Percentiles rank a stretch among this genome's conserved stretches.
phyloP scores from a whole-genome alignment of 2,329 filamentous ascomycete species.

The Diaporthe sp. region DNA sequence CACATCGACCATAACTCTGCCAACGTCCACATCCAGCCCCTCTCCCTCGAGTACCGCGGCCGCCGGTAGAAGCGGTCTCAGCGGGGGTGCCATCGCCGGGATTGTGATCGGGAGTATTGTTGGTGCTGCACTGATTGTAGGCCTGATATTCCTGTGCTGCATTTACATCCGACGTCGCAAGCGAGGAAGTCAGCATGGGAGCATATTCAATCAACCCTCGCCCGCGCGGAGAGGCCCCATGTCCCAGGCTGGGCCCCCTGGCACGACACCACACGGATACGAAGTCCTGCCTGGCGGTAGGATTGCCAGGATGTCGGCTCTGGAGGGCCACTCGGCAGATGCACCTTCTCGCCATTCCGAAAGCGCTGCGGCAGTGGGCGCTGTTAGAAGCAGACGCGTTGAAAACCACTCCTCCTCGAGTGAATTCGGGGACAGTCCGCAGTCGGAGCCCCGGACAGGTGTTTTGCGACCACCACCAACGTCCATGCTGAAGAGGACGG shows the following conservation, averaged over 20 bases:
- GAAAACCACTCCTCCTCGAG: constrained; percentile 77
- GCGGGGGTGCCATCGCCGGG: constrained; percentile 90
- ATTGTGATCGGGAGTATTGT: constrained; percentile 85
- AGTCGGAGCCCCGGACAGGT: constrained; percentile 69
- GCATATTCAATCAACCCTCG: constrained; percentile 90
- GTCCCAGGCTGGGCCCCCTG: constrained; percentile 48
- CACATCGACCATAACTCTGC: constrained; percentile 73
- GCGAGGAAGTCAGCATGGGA: constrained; percentile 72
- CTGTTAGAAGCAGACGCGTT: constrained; percentile 56
- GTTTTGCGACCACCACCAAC: constrained; percentile 68
- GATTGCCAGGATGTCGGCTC: constrained; percentile 93
- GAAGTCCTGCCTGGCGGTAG: constrained; percentile 86
- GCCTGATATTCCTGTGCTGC: constrained; percentile 76
- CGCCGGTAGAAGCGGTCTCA: constrained; percentile 59
- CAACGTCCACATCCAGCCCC: constrained; percentile 56
- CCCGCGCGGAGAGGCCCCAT: constrained; percentile 68
- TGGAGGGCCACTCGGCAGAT: constrained; percentile 79
- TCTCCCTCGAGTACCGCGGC: constrained; percentile 51
- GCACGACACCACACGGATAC: constrained; percentile 63
- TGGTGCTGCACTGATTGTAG: constrained; percentile 75
- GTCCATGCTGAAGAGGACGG: constrained; percentile 73
- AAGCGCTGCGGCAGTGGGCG: constrained; percentile 56
- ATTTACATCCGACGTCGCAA: constrained; percentile 59
- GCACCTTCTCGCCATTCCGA: constrained; percentile 65
- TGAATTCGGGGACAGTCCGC: constrained; percentile 76